Evolutionary conservation across 2,329 filamentous ascomycete species (phyloP).

Genomic region (Leptosphaerulina australis): DNA sequence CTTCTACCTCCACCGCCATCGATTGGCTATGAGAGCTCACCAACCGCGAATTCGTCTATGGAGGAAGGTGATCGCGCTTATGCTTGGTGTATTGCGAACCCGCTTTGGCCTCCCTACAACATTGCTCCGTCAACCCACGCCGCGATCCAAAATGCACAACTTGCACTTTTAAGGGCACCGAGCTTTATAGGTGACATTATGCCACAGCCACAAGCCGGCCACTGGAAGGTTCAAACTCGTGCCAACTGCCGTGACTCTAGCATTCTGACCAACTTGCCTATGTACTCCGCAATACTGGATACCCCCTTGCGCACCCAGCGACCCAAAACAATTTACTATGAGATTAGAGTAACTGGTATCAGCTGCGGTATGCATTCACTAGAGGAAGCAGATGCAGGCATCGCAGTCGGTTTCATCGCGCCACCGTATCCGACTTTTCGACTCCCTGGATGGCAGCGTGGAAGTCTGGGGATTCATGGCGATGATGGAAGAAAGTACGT

Average conservation of each 20-base stretch:
- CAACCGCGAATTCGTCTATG: slow-evolving; percentile 71
- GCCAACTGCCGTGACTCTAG: slow-evolving; percentile 62
- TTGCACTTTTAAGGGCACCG: slow-evolving; percentile 49
- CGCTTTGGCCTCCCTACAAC: slow-evolving; percentile 61
- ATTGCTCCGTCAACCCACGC: slow-evolving; percentile 55
- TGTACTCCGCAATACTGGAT: slow-evolving; percentile 66
- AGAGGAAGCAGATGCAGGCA: slow-evolving; percentile 56
- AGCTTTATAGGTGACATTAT: slow-evolving; percentile 48
- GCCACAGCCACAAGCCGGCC: slow-evolving; percentile 53
- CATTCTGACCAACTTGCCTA: slow-evolving; percentile 70
- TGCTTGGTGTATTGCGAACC: slow-evolving; percentile 67
- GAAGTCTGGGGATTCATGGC: slow-evolving; percentile 74
- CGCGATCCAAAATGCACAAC: slow-evolving; percentile 59
- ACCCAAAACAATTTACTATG: slow-evolving; percentile 71
- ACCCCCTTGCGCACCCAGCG: slow-evolving; percentile 62
- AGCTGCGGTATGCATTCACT: slow-evolving; percentile 40
- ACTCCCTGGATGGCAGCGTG: slow-evolving; percentile 81
- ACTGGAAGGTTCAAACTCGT: slow-evolving; percentile 54
- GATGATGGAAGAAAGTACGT: slow-evolving; percentile 79
- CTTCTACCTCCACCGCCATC: slow-evolving; percentile 75
- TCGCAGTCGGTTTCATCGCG: slow-evolving; percentile 73
- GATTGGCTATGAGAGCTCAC: slow-evolving; percentile 68
- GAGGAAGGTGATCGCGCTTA: slow-evolving; percentile 69
- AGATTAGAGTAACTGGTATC: slow-evolving; percentile 63
- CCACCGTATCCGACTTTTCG: slow-evolving; percentile 79